Conservation (phyloP, 331 rosid genomes). For the Saraca asoca region DNA sequence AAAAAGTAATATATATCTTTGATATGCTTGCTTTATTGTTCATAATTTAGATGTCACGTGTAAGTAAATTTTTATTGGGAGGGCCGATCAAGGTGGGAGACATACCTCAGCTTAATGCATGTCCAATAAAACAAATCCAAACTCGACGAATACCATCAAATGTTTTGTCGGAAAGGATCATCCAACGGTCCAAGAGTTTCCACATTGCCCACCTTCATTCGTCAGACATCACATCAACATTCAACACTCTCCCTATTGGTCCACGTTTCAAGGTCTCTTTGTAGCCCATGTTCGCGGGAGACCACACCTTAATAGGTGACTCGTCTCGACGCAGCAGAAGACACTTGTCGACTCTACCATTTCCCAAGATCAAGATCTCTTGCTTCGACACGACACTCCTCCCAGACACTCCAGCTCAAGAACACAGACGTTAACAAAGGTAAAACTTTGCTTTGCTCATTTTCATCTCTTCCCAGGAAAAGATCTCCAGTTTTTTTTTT, state of each 20-base stretch:
- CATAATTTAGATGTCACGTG: no score
- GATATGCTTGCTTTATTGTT: no score
- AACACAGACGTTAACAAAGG: not conserved
- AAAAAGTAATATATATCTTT: no score
- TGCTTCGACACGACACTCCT: constrained; percentile 42
- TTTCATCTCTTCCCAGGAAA: not conserved
- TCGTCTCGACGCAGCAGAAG: constrained; percentile 50
- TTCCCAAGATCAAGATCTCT: constrained; percentile 31
- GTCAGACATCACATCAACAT: constrained; percentile 38
- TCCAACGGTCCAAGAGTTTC: constrained; percentile 29
- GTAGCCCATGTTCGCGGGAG: not conserved
- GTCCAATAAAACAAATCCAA: not conserved
- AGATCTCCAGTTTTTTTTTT: not conserved
- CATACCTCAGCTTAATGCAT: no score
- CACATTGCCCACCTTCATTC: constrained; percentile 41
- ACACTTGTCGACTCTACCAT: constrained; percentile 83
- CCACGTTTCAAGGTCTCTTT: constrained; percentile 58
- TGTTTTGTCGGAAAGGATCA: constrained; percentile 54
- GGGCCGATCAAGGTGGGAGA: no score
- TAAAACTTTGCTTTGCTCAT: not conserved
- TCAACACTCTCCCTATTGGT: constrained; percentile 32
- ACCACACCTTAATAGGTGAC: constrained; percentile 51
- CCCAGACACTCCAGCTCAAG: constrained; percentile 17
- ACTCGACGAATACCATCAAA: constrained; percentile 30
- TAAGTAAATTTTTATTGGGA: no score